Conservation (phyloP, 768 basidiomycete genomes). For the Macrolepiota albuminosa region DNA sequence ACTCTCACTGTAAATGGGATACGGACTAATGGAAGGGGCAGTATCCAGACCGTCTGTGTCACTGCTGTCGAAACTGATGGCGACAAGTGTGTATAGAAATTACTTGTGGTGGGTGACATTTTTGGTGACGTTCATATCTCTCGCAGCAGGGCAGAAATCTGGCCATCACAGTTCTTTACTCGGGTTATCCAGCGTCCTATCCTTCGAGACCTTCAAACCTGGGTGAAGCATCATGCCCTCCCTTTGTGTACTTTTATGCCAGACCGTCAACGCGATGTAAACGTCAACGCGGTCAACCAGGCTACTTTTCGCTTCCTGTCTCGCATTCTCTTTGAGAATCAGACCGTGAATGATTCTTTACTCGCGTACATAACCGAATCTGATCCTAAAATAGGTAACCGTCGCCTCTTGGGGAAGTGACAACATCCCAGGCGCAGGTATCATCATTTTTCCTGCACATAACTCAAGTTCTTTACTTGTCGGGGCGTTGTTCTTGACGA, state of each 20-base stretch:
- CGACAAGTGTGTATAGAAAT: conserved; percentile 49
- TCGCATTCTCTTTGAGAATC: conserved; percentile 43
- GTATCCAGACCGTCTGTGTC: conserved; percentile 49
- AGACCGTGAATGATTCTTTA: conserved; percentile 37
- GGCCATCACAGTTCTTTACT: conserved; percentile 48
- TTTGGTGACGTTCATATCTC: conserved; percentile 22
- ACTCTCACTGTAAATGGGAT: conserved; percentile 46
- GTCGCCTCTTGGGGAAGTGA: conserved; percentile 48
- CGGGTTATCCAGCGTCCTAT: conserved; percentile 37
- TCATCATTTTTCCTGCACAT: conserved; percentile 49
- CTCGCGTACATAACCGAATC: conserved; percentile 1
- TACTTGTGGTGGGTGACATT: conserved; percentile 6
- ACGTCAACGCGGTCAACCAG: conserved; percentile 45
- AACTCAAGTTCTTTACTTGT: conserved; percentile 48
- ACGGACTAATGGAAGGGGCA: conserved; percentile 40
- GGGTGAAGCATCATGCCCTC: conserved; percentile 43
- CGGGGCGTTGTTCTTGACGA: conserved; percentile 44
- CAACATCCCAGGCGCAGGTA: conserved; percentile 41
- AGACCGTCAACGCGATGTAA: conserved; percentile 48
- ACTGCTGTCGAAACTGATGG: conserved; percentile 68
- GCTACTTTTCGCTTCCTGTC: conserved; percentile 52
- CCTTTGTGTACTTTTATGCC: conserved; percentile 63
- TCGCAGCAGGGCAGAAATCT: conserved; percentile 46
- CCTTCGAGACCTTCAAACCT: conserved; percentile 43
- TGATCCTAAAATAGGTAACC: conserved; percentile 34